Evolutionary conservation across 768 basidiomycete genomes (phyloP).

Genomic region (Russula olivacea): DNA sequence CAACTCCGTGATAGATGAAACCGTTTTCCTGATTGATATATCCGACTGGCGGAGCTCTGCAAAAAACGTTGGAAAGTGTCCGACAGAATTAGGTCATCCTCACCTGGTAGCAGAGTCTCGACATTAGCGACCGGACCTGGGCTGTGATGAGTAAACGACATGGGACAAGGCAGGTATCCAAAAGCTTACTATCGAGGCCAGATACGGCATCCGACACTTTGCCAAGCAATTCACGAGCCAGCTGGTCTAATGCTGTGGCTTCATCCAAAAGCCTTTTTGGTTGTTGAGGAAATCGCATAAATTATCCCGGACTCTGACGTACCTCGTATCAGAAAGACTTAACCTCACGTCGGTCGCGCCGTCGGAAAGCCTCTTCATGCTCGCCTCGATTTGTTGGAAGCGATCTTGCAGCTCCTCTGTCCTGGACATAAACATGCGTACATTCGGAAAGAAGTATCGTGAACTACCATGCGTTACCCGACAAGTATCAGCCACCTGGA

Average conservation of each 20-base stretch:
- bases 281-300: background rate
- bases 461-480: conserved; percentile 57
- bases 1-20: conserved; percentile 14
- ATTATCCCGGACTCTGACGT: background rate
- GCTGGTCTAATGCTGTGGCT: conserved; percentile 14
- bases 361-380: conserved; percentile 23
- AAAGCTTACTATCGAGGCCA: conserved; percentile 13
- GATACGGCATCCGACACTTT: conserved; percentile 19
- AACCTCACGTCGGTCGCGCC: conserved; percentile 23
- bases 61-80: background rate
- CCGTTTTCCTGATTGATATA: conserved; percentile 16
- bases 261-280: conserved; percentile 19
- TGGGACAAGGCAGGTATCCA: background rate
- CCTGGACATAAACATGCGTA: conserved; percentile 3
- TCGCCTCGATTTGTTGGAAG: conserved; percentile 39
- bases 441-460: conserved; percentile 1
- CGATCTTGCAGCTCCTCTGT: conserved; percentile 43
- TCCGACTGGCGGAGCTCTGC: conserved; percentile 24
- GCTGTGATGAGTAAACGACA: background rate
- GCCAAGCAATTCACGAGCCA: conserved; percentile 13
- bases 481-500: conserved; percentile 70
- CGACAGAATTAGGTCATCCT: background rate
- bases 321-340: conserved; percentile 19
- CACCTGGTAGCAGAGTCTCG: conserved; percentile 52
- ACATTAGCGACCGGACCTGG: conserved; percentile 44